These are phyloP conservation scores for Pythium myriotylum DNA, from an alignment of 352 stramenopile genomes.

Conservation along the genomic window DNA sequence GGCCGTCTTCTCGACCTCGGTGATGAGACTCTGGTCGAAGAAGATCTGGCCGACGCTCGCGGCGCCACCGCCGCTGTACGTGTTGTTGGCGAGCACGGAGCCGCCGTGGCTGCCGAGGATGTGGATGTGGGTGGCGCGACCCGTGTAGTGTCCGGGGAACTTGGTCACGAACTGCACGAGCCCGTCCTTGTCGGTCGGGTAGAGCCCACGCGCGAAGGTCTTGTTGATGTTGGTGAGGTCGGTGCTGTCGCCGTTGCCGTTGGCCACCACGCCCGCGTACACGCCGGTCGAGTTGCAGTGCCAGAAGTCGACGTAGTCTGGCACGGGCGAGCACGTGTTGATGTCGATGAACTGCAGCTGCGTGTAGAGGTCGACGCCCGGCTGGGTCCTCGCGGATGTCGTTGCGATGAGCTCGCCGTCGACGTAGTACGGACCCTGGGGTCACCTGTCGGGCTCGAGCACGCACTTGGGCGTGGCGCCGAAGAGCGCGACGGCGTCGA, in stretches of 20 bases:
- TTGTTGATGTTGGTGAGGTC: constrained; percentile 16
- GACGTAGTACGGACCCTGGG: constrained; percentile 21
- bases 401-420: constrained; percentile 17
- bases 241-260: constrained; percentile 11
- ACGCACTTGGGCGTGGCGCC: not conserved
- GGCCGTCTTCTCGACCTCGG: no score
- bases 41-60: constrained; percentile 23
- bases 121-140: constrained; percentile 13
- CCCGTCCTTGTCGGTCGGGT: constrained; percentile 11
- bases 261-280: constrained; percentile 15
- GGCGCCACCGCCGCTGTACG: constrained; percentile 3
- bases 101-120: constrained; percentile 16
- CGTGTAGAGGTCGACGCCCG: constrained; percentile 13
- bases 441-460: constrained; percentile 12
- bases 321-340: constrained; percentile 16
- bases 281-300: constrained; percentile 27
- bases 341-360: constrained; percentile 16
- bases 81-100: constrained; percentile 16
- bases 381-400: constrained; percentile 19
- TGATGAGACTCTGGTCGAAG: constrained; percentile 20
- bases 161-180: constrained; percentile 25
- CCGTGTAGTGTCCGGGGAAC: constrained; percentile 24
- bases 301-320: constrained; percentile 17
- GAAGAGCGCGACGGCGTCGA: not conserved
- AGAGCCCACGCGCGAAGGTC: constrained; percentile 15